Conservation (phyloP, 177 flowering plant genomes). For the Vitis hybrid region DNA sequence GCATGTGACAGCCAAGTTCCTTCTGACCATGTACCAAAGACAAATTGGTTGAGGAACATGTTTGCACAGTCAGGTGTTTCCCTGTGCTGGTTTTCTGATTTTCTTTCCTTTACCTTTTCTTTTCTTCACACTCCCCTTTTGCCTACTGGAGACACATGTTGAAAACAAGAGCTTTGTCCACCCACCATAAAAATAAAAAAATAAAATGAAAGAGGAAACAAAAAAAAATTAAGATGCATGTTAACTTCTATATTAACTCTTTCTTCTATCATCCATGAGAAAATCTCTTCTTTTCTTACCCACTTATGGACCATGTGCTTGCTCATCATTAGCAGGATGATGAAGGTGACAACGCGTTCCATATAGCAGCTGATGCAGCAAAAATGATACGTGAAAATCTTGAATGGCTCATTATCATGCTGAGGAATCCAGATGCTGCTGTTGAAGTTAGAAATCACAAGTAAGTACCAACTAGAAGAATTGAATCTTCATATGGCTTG, state of each 20-base stretch:
- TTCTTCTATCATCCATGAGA: background rate
- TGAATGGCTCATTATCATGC: slow-evolving; percentile 89
- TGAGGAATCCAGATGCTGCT: slow-evolving; percentile 79
- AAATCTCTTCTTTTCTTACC: background rate
- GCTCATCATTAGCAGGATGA: slow-evolving; percentile 67
- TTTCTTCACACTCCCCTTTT: too few species aligned
- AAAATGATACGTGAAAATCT: slow-evolving; percentile 99
- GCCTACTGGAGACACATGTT: too few species aligned
- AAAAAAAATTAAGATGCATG: background rate
- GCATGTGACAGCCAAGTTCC: too few species aligned
- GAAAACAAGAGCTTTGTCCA: too few species aligned
- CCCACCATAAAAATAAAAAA: too few species aligned
- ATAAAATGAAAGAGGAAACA: too few species aligned
- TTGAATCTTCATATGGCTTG: background rate
- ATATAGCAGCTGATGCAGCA: slow-evolving; percentile 95
- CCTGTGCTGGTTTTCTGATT: too few species aligned
- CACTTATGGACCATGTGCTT: background rate
- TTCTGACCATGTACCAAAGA: too few species aligned
- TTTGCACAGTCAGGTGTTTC: too few species aligned
- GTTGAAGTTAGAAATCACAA: slow-evolving; percentile 91
- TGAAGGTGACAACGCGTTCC: slow-evolving; percentile 99
- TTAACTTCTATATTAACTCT: background rate
- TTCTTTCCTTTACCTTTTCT: too few species aligned
- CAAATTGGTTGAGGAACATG: too few species aligned
- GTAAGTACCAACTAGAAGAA: slow-evolving; percentile 33